phyloP scores from a whole-genome alignment of 306 rosid species.

The Casuarina cunninghamiana region DNA sequence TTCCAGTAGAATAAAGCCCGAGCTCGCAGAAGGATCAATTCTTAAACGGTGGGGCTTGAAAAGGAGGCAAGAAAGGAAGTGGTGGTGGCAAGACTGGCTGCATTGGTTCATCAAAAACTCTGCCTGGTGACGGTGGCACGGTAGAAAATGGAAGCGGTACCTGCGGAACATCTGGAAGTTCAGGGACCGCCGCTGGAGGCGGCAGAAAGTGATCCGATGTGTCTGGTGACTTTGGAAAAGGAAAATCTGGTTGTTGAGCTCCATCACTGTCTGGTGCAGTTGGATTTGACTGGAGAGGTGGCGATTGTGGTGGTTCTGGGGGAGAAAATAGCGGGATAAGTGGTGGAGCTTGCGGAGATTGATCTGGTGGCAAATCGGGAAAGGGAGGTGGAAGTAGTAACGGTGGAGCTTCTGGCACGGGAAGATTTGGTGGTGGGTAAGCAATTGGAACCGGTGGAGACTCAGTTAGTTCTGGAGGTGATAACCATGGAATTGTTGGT shows the following conservation, averaged over 20 bases:
- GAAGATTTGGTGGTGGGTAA: constrained; percentile 16
- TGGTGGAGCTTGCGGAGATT: constrained; percentile 45
- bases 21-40: constrained; percentile 2
- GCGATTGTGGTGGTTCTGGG: constrained; percentile 30
- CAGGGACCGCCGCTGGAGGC: constrained; percentile 46
- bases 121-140: constrained; percentile 41
- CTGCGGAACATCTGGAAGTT: constrained; percentile 36
- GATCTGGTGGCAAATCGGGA: constrained; percentile 34
- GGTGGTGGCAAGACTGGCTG: constrained; percentile 33
- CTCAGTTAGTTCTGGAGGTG: constrained; percentile 43
- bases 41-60: constrained; percentile 12
- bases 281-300: constrained; percentile 43
- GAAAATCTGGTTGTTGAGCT: constrained; percentile 33
- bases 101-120: constrained; percentile 28
- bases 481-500: constrained; percentile 48
- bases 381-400: constrained; percentile 41
- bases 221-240: constrained; percentile 31
- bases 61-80: constrained; percentile 25
- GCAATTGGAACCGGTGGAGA: constrained; percentile 21
- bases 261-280: constrained; percentile 34
- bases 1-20: not conserved
- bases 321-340: constrained; percentile 51
- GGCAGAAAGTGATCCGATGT: constrained; percentile 25
- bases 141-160: constrained; percentile 41
- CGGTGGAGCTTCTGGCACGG: constrained; percentile 22